These are phyloP conservation scores for Xanthoconium purpureum DNA, from an alignment of 768 basidiomycete genomes.

Conservation along the genomic window DNA sequence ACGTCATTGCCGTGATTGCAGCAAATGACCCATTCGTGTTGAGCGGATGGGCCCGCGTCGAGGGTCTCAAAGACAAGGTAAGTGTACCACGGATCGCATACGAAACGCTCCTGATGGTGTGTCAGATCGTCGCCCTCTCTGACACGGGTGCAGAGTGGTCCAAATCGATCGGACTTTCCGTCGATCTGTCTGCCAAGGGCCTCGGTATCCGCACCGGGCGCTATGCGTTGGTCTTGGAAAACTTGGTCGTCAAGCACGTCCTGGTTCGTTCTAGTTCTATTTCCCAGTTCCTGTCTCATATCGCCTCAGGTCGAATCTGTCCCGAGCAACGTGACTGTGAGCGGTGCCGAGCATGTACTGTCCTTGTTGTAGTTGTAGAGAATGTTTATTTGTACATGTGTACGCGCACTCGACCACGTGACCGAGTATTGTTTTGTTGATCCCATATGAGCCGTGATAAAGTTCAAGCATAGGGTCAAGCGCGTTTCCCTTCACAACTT, in stretches of 20 bases:
- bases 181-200: slow-evolving; percentile 48
- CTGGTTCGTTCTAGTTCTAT: slow-evolving; percentile 38
- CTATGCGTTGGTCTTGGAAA: slow-evolving; percentile 64
- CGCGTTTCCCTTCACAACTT: slow-evolving; percentile 30
- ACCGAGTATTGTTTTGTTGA: slow-evolving; percentile 36
- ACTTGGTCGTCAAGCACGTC: slow-evolving; percentile 67
- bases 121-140: slow-evolving; percentile 56
- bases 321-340: slow-evolving; percentile 3
- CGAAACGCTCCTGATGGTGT: background rate
- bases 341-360: slow-evolving; percentile 16
- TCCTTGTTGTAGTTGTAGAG: slow-evolving; percentile 7
- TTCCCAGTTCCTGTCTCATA: background rate
- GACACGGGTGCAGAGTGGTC: slow-evolving; percentile 60
- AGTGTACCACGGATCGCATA: slow-evolving; percentile 26
- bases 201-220: slow-evolving; percentile 59
- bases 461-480: slow-evolving; percentile 32
- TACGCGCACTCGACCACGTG: slow-evolving; percentile 34
- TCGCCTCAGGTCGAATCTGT: slow-evolving; percentile 10
- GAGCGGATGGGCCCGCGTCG: slow-evolving; percentile 58
- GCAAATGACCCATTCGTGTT: slow-evolving; percentile 61
- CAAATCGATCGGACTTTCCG: slow-evolving; percentile 47
- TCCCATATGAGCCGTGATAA: slow-evolving; percentile 29
- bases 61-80: slow-evolving; percentile 67
- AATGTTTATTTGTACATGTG: slow-evolving; percentile 27
- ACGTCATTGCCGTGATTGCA: slow-evolving; percentile 51